A percentile compares a stretch with the other conserved stretches of the same genome.
phyloP scores from a whole-genome alignment of 305 asterid genomes.

The Fraxinus floribunda region DNA sequence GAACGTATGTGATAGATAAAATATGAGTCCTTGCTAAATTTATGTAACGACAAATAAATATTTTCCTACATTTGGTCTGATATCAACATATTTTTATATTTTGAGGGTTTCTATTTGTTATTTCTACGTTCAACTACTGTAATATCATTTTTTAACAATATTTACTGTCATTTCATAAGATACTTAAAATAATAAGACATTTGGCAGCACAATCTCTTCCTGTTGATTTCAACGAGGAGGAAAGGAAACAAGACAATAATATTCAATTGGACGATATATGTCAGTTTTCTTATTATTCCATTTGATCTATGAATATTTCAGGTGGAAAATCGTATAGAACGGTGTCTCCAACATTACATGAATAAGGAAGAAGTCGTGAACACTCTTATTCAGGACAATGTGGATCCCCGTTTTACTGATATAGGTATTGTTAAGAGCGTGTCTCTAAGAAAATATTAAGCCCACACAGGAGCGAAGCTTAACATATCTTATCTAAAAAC shows the following conservation, averaged over 20 bases:
- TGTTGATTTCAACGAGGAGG: not conserved
- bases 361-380: slow-evolving; percentile 58
- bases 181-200: not conserved
- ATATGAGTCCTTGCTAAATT: not conserved
- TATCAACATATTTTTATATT: not conserved
- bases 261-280: slow-evolving; percentile 8
- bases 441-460: not conserved
- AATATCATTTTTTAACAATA: not conserved
- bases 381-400: slow-evolving; percentile 56
- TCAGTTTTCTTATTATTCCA: slow-evolving; percentile 3
- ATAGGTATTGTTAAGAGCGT: slow-evolving; percentile 37
- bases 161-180: not conserved
- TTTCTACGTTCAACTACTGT: not conserved
- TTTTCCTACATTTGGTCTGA: not conserved
- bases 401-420: slow-evolving; percentile 65
- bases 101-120: not conserved
- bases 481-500: not conserved
- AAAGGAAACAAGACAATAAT: not conserved
- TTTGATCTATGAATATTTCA: slow-evolving; percentile 30
- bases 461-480: not conserved
- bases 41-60: not conserved
- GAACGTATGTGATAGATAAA: not conserved
- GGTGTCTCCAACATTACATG: slow-evolving; percentile 74
- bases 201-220: not conserved
- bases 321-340: slow-evolving; percentile 68